Evolutionary conservation across 2,329 filamentous ascomycete species (phyloP).

Genomic region (Colletotrichum caudatum): DNA sequence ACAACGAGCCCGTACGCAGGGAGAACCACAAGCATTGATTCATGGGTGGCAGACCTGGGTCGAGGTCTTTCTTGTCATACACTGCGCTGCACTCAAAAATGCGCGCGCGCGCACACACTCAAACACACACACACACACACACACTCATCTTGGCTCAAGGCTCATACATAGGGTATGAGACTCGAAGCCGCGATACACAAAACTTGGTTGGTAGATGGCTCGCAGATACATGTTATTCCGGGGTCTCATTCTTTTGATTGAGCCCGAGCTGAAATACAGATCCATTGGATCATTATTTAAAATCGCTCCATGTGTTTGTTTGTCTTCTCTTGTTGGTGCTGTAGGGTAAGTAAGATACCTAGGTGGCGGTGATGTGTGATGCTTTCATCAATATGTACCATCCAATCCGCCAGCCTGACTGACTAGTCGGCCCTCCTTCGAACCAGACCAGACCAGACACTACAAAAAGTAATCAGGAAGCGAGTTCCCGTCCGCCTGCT

Average conservation of each 20-base stretch:
- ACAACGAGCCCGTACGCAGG: not conserved
- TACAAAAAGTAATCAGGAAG: constrained; percentile 81
- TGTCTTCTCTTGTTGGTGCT: not conserved
- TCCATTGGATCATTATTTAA: constrained; percentile 11
- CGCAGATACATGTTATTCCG: constrained; percentile 9
- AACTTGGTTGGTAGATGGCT: constrained; percentile 27
- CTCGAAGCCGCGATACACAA: constrained; percentile 33
- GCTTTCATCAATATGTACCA: not conserved
- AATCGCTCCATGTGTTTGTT: not conserved
- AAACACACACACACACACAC: not conserved
- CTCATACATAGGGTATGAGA: constrained; percentile 24
- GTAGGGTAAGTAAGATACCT: not conserved
- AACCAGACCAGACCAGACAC: constrained; percentile 1
- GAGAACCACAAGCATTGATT: not conserved
- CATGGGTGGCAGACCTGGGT: not conserved
- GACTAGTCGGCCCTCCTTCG: not conserved
- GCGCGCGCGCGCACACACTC: not conserved
- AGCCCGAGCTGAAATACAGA: constrained; percentile 19
- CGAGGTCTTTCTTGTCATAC: constrained; percentile 7
- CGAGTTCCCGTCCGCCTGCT: constrained; percentile 70
- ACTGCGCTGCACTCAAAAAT: not conserved
- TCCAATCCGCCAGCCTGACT: not conserved
- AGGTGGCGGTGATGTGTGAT: not conserved
- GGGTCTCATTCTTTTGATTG: not conserved
- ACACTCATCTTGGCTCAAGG: constrained; percentile 6